Evolutionary conservation across 2,329 filamentous ascomycete genomes (phyloP).

Genomic region (Fusarium nanum): DNA sequence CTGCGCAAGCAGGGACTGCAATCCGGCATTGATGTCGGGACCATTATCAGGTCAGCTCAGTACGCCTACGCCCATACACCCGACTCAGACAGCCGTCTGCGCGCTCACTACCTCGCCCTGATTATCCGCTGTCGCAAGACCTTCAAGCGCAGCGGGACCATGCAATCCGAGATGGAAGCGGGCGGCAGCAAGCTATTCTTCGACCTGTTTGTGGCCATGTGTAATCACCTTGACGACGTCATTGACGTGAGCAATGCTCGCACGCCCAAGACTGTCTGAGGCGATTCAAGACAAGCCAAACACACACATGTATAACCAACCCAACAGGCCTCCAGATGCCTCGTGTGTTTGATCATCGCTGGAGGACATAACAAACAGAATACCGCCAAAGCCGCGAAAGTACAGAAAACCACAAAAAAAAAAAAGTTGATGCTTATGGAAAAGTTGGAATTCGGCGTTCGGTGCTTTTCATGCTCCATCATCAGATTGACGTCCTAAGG

Average conservation of each 20-base stretch:
- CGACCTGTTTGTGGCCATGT: slow-evolving; percentile 97
- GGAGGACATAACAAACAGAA: slow-evolving; percentile 40
- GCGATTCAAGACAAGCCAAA: slow-evolving; percentile 21
- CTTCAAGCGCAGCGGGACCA: slow-evolving; percentile 97
- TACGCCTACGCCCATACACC: slow-evolving; percentile 97
- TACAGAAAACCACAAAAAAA: slow-evolving; percentile 39
- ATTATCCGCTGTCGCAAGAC: slow-evolving; percentile 98
- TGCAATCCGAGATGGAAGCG: slow-evolving; percentile 98
- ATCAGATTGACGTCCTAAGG: slow-evolving; percentile 65
- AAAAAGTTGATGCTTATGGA: slow-evolving; percentile 35
- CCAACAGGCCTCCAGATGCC: slow-evolving; percentile 40
- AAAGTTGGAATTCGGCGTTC: slow-evolving; percentile 47
- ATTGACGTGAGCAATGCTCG: slow-evolving; percentile 82
- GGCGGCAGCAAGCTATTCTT: slow-evolving; percentile 94
- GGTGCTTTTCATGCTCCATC: slow-evolving; percentile 56
- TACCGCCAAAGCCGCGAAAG: slow-evolving; percentile 40
- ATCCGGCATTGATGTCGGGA: slow-evolving; percentile 89
- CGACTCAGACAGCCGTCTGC: slow-evolving; percentile 89
- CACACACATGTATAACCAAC: slow-evolving; percentile 19
- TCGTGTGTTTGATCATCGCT: slow-evolving; percentile 38
- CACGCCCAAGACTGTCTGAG: slow-evolving; percentile 68
- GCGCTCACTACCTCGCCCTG: slow-evolving; percentile 95
- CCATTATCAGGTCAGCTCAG: slow-evolving; percentile 90
- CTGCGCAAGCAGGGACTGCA: slow-evolving; percentile 95
- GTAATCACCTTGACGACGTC: slow-evolving; percentile 97